These are phyloP conservation scores for Favolaschia claudopus DNA, from an alignment of 768 basidiomycete species.

Conservation along the genomic window DNA sequence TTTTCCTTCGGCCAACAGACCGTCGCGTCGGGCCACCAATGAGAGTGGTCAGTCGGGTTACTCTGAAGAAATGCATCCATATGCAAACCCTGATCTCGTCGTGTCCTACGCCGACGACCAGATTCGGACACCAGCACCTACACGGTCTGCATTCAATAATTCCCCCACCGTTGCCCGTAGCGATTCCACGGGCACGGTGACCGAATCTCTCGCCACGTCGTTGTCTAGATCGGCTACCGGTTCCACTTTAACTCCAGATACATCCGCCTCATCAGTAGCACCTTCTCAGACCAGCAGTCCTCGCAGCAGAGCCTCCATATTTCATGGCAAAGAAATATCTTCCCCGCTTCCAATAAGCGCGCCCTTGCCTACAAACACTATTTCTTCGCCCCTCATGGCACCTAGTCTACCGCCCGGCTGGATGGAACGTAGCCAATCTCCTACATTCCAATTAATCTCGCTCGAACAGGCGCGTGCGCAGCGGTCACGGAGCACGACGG, in stretches of 20 bases:
- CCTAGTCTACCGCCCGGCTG: conserved; percentile 51
- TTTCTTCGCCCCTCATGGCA: conserved; percentile 36
- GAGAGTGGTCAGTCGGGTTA: conserved; percentile 31
- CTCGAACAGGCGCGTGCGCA: conserved; percentile 83
- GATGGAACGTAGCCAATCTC: conserved; percentile 53
- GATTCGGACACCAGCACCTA: conserved; percentile 34
- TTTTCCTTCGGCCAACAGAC: conserved; percentile 21
- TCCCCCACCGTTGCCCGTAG: conserved; percentile 47
- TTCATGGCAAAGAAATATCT: conserved; percentile 63
- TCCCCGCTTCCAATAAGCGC: conserved; percentile 55
- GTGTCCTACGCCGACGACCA: conserved; percentile 44
- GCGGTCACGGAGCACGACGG: conserved; percentile 62
- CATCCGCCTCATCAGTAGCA: conserved; percentile 39
- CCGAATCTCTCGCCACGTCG: conserved; percentile 43
- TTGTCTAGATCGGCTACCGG: conserved; percentile 41
- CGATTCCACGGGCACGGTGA: conserved; percentile 62
- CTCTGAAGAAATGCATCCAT: conserved; percentile 68
- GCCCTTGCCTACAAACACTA: conserved; percentile 34
- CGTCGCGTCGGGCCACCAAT: conserved; percentile 23
- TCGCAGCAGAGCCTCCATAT: conserved; percentile 39
- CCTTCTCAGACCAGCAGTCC: conserved; percentile 23
- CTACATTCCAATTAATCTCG: conserved; percentile 72
- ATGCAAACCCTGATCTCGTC: conserved; percentile 80
- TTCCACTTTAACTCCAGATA: conserved; percentile 45
- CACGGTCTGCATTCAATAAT: conserved; percentile 35